Evolutionary conservation across 2,329 filamentous ascomycete genomes (phyloP).

Genomic region (Berkeleyomyces basicola): DNA sequence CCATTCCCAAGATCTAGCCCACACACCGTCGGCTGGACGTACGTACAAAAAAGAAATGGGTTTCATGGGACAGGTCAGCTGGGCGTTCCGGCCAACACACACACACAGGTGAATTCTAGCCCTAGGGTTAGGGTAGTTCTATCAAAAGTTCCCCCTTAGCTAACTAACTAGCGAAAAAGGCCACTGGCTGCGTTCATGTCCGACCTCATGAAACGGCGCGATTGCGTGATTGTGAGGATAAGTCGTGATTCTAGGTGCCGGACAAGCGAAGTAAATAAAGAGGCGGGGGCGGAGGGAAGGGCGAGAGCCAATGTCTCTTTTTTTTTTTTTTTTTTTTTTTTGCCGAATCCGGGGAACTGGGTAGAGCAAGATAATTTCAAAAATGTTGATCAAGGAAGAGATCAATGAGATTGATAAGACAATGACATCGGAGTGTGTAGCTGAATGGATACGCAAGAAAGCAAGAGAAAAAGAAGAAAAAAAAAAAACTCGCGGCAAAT

Average conservation of each 20-base stretch:
- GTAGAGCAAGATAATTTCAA: not conserved
- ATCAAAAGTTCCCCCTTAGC: not conserved
- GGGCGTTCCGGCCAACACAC: not conserved
- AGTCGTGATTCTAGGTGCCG: not conserved
- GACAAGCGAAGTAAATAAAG: not conserved
- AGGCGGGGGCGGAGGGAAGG: too few relatives aligned
- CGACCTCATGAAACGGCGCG: not conserved
- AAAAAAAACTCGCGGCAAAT: not conserved
- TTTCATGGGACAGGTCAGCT: not conserved
- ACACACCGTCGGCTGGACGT: not conserved
- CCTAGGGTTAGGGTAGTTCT: not conserved
- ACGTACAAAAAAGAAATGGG: not conserved
- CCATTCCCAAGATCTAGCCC: too few relatives aligned
- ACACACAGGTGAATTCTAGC: not conserved
- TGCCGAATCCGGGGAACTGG: not conserved
- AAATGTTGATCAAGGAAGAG: too few relatives aligned
- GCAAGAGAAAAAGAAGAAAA: not conserved
- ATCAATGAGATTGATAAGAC: too few relatives aligned
- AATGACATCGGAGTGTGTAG: too few relatives aligned
- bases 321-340: too few relatives aligned
- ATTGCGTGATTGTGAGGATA: not conserved
- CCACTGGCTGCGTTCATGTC: not conserved
- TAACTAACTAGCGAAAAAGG: not conserved
- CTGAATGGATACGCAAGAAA: not conserved
- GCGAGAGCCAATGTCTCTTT: too few relatives aligned